phyloP scores from a whole-genome alignment of 2,329 filamentous ascomycete genomes.

The Exserohilum rostratum region DNA sequence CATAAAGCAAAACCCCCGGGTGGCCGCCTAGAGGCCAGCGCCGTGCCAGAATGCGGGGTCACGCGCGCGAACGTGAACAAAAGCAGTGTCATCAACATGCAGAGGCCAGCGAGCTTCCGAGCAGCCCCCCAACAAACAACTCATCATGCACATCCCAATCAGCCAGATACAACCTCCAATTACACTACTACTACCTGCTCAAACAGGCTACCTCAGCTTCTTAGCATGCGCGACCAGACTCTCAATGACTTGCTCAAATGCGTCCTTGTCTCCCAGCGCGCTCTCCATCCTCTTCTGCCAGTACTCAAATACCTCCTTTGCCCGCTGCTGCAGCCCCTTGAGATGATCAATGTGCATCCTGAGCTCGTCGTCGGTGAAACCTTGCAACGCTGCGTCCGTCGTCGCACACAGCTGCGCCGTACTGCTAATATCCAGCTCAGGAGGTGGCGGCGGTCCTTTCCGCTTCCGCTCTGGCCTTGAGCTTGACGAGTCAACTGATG shows the following conservation, averaged over 20 bases:
- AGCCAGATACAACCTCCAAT: neutral
- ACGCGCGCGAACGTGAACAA: neutral
- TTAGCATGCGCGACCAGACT: conserved; percentile 91
- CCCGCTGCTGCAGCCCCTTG: conserved; percentile 71
- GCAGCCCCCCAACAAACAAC: neutral
- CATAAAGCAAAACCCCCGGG: neutral
- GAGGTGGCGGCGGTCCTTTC: conserved; percentile 69
- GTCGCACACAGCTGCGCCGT: conserved; percentile 80
- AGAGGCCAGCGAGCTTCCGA: too few relatives aligned
- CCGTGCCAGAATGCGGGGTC: neutral
- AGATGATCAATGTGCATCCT: conserved; percentile 72
- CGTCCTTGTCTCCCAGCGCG: conserved; percentile 86
- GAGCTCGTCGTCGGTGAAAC: conserved; percentile 80
- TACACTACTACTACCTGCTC: neutral
- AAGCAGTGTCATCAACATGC: neutral
- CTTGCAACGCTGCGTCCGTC: conserved; percentile 80
- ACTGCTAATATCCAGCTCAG: conserved; percentile 78
- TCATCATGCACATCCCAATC: neutral
- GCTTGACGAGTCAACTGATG: conserved; percentile 47
- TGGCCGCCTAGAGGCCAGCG: neutral
- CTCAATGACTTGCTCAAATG: conserved; percentile 95
- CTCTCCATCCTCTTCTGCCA: conserved; percentile 88
- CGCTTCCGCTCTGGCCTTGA: conserved; percentile 52
- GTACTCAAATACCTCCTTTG: conserved; percentile 80
- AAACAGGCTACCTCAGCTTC: conserved; percentile 67